Conservation (phyloP, 495 filamentous ascomycete species). For the Podospora pseudoanserina region DNA sequence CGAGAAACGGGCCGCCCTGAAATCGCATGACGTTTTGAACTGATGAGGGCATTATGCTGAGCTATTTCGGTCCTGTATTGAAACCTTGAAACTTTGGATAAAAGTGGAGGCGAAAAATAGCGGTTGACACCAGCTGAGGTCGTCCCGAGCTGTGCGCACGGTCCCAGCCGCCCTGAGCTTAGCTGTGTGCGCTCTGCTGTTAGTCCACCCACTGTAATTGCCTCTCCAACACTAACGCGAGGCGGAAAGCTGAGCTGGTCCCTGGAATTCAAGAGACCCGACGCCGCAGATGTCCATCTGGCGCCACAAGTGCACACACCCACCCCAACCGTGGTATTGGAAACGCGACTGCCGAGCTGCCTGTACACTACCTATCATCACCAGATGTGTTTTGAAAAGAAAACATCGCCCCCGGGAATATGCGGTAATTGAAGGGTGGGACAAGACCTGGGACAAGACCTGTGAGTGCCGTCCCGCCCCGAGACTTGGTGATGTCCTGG, state of each 20-base stretch:
- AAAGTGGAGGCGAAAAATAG: background rate
- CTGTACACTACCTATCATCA: no score
- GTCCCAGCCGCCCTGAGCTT: background rate
- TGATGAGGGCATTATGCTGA: background rate
- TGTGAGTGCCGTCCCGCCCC: background rate
- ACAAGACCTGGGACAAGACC: constrained; percentile 1
- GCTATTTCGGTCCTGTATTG: background rate
- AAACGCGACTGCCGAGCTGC: constrained; percentile 1
- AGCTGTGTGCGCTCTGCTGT: background rate
- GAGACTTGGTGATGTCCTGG: background rate
- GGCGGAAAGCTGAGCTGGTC: background rate
- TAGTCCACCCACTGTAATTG: background rate
- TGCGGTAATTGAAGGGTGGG: background rate
- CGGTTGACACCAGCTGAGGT: background rate
- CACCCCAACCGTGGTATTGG: constrained; percentile 5
- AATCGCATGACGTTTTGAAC: background rate
- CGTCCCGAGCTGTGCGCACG: background rate
- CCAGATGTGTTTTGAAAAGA: no score
- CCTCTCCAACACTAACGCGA: background rate
- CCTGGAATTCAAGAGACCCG: background rate
- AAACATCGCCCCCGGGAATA: background rate
- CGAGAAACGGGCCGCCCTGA: background rate
- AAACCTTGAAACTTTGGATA: background rate
- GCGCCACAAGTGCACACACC: background rate
- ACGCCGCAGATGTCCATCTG: background rate